Evolutionary conservation across 2,329 filamentous ascomycete species (phyloP), one percentile per base, ranked within the genome.

Genomic region (Fusarium sp.): DNA sequence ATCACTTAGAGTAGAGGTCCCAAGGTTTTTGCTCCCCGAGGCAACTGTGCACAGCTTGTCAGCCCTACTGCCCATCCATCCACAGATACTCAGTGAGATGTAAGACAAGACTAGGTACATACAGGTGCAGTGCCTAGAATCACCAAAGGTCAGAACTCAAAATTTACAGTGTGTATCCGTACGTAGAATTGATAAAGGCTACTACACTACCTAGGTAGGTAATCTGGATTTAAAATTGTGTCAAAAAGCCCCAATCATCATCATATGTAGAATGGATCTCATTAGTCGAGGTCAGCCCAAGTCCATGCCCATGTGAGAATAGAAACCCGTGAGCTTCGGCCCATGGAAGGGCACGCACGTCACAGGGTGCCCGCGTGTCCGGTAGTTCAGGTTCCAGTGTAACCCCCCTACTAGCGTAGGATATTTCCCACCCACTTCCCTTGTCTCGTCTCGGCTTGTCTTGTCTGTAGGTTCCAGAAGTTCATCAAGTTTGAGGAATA

Each of bases 331-430:
- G 46, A 60, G 42, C 46, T 70, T 61, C 45, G 45, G 45, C 63
- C 25, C 39, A 27, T 46, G 44, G 44, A 67, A 54, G 49, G 49
- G 49, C 55, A 60, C 66, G 49, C 55, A 60, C 60, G 66, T 70
- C 68, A 70, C 68, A 70, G 64, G 63, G 23, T 63, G 51, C 39
- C 62, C 51, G 63, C 52, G 52, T 67, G 68, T 56, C 68, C 65
- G 65, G 70, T 72, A 72, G 60, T 72, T 72, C 69, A 70, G 60
- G 55, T 72, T 64, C 57, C 57, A 71, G 54, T 55, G 63, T 35
- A 59, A 59, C 48, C 38, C 51, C 58, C 58, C 55, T 45, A 42
- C 63, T 72, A 69, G 69, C 54, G 49, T 27, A n/a, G n/a, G n/a
- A n/a, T 39, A 37, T 27, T 38, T 44, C 45, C 23, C 27, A 37